A percentile compares a stretch with the other conserved stretches of the same genome.
These are phyloP conservation scores for Areca catechu DNA, from an alignment of 176 grass and related monocot species.

Conservation along the genomic window DNA sequence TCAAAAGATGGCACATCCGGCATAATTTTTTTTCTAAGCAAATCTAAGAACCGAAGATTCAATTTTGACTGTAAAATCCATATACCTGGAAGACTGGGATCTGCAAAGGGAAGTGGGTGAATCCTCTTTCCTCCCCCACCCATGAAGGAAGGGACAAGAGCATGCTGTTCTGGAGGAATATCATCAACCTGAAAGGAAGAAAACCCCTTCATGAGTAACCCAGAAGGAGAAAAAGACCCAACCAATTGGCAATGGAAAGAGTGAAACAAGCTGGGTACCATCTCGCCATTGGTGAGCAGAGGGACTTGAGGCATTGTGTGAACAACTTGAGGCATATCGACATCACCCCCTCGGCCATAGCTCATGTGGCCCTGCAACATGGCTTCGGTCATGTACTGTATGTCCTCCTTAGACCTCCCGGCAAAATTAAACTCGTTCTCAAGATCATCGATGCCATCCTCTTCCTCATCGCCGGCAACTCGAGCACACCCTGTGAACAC, in stretches of 20 bases:
- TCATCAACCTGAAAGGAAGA: constrained; percentile 51
- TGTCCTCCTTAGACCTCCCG: constrained; percentile 33
- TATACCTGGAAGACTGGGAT: constrained; percentile 65
- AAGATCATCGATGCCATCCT: constrained; percentile 73
- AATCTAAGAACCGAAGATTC: neutral
- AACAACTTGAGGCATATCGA: constrained; percentile 28
- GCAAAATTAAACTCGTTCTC: constrained; percentile 72
- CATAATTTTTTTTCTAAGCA: too few relatives aligned
- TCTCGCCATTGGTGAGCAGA: constrained; percentile 85
- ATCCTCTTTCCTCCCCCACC: constrained; percentile 74
- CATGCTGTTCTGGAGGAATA: constrained; percentile 90
- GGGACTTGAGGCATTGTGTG: constrained; percentile 52
- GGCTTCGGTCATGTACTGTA: constrained; percentile 44
- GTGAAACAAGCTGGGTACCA: constrained; percentile 26
- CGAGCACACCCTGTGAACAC: constrained; percentile 41
- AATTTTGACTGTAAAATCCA: neutral
- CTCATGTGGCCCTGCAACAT: constrained; percentile 62
- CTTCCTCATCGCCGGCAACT: constrained; percentile 79
- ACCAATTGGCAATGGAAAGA: neutral
- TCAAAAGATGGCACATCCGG: too few relatives aligned
- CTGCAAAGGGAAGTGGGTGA: constrained; percentile 71
- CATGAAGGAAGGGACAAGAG: constrained; percentile 80
- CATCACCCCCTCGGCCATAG: constrained; percentile 59
- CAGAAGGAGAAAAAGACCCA: constrained; percentile 1
- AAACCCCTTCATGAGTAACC: neutral